phyloP scores from a whole-genome alignment of 768 basidiomycete species.

The Cystobasidium ongulense region DNA sequence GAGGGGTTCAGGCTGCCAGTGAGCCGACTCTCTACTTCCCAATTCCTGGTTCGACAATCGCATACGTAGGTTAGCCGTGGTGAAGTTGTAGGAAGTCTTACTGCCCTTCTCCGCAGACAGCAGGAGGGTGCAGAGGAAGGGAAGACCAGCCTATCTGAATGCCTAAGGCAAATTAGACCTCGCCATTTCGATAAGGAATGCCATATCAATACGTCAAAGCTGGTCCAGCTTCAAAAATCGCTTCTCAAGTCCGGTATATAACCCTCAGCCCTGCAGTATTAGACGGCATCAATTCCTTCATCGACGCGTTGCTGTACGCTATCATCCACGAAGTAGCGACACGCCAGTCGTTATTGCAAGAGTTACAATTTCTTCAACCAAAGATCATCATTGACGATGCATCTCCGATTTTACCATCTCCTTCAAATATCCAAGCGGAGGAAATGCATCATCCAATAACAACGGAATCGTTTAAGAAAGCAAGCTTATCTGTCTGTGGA shows the following conservation, averaged over 20 bases:
- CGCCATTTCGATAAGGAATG: no score
- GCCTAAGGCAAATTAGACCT: no score
- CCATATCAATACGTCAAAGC: not conserved
- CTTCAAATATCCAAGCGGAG: not conserved
- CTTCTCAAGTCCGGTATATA: slow-evolving; percentile 2
- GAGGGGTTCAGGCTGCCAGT: no score
- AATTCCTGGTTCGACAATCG: no score
- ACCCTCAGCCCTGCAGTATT: not conserved
- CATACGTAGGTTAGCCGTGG: no score
- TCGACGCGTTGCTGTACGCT: not conserved
- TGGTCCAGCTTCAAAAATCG: not conserved
- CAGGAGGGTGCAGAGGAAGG: no score
- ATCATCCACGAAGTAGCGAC: not conserved
- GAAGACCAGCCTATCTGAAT: no score
- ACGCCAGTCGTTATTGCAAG: no score
- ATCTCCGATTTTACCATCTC: not conserved
- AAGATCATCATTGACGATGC: not conserved
- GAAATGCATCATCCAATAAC: not conserved
- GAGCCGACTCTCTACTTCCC: no score
- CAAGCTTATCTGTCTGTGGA: not conserved
- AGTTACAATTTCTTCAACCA: not conserved
- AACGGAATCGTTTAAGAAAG: not conserved
- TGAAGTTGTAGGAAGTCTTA: no score
- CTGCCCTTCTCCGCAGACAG: no score
- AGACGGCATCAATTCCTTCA: not conserved